Evolutionary conservation across 2,329 filamentous ascomycete genomes (phyloP).

Genomic region (Westerdykella sp.): DNA sequence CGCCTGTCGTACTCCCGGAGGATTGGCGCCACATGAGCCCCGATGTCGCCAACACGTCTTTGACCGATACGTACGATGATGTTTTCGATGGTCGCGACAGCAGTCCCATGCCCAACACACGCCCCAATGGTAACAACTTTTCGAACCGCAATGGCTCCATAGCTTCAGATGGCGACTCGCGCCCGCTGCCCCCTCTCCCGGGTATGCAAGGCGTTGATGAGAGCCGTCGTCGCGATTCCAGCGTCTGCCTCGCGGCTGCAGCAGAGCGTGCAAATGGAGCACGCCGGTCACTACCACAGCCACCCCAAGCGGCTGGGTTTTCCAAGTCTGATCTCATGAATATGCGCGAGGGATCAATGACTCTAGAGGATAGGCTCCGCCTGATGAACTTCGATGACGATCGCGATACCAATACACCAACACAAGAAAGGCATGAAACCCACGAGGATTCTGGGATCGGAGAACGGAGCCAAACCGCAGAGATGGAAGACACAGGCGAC

Average conservation of each 20-base stretch:
- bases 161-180: slow-evolving; percentile 71
- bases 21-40: slow-evolving; percentile 82
- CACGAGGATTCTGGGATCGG: slow-evolving; percentile 18
- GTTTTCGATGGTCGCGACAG: slow-evolving; percentile 58
- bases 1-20: slow-evolving; percentile 92
- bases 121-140: slow-evolving; percentile 38
- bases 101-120: slow-evolving; percentile 59
- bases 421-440: slow-evolving; percentile 31
- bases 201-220: slow-evolving; percentile 55
- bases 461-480: slow-evolving; percentile 32
- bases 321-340: slow-evolving; percentile 74
- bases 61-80: slow-evolving; percentile 55
- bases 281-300: slow-evolving; percentile 65
- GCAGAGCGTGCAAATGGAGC: slow-evolving; percentile 64
- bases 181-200: slow-evolving; percentile 82
- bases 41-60: slow-evolving; percentile 52
- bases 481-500: slow-evolving; percentile 31
- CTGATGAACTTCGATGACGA: slow-evolving; percentile 75
- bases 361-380: slow-evolving; percentile 76
- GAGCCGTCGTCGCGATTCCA: slow-evolving; percentile 49
- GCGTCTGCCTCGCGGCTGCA: slow-evolving; percentile 60
- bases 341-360: slow-evolving; percentile 68
- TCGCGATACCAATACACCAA: slow-evolving; percentile 31
- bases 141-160: slow-evolving; percentile 63
- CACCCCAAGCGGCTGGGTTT: slow-evolving; percentile 59